Evolutionary conservation across 75 land plant genomes (phyloP).

Genomic region (Isoetes taiwanensis): DNA sequence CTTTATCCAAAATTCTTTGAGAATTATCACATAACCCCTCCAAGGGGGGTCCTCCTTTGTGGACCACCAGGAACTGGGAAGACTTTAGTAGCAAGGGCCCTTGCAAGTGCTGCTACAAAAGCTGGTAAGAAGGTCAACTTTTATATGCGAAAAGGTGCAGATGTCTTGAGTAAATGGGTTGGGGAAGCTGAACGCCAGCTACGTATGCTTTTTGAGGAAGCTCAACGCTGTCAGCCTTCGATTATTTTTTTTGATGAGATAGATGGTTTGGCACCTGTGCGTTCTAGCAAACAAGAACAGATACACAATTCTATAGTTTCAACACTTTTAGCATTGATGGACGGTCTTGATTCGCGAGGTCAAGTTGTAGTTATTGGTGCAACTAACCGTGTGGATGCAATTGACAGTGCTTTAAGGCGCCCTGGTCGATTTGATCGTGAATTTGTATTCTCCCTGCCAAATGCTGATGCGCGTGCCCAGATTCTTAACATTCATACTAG

Average conservation of each 20-base stretch:
- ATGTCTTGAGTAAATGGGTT: conserved; percentile 99
- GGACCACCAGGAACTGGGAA: conserved; percentile 99
- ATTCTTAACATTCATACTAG: conserved; percentile 85
- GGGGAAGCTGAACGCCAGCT: conserved; percentile 97
- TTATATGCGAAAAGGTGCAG: conserved; percentile 99
- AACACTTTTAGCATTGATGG: conserved; percentile 93
- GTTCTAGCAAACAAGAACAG: conserved; percentile 96
- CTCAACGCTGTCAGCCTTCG: conserved; percentile 93
- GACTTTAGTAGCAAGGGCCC: conserved; percentile 88
- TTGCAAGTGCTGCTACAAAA: conserved; percentile 91
- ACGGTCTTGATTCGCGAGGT: conserved; percentile 95
- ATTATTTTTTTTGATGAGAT: conserved; percentile 98
- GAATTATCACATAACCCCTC: conserved; percentile 88
- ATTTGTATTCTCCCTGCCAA: conserved; percentile 75
- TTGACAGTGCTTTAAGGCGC: conserved; percentile 88
- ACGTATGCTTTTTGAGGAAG: conserved; percentile 94
- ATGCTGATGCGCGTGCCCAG: conserved; percentile 76
- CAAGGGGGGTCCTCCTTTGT: conserved; percentile 88
- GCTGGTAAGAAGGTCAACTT: conserved; percentile 97
- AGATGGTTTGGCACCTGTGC: conserved; percentile 96
- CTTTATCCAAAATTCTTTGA: conserved; percentile 92
- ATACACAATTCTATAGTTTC: conserved; percentile 98
- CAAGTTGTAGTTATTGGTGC: conserved; percentile 98
- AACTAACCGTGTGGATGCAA: conserved; percentile 93
- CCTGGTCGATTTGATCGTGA: conserved; percentile 98